A percentile compares a stretch with the other conserved stretches of the same genome.
These are phyloP conservation scores for Athelia sp. DNA, from an alignment of 1,284 basidiomycete genomes.

Conservation along the genomic window DNA sequence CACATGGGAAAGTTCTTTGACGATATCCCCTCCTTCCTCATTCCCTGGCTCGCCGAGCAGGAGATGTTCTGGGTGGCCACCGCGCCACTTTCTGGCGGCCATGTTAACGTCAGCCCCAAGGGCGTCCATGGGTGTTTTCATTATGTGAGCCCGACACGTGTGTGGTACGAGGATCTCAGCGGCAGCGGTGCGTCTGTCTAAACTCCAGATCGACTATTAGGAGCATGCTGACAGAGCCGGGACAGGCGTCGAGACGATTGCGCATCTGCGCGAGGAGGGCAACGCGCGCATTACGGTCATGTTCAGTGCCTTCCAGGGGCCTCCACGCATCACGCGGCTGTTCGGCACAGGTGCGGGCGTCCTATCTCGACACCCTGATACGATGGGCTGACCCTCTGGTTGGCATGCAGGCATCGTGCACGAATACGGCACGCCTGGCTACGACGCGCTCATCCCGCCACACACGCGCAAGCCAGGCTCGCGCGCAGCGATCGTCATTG, in stretches of 20 bases:
- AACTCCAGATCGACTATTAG: slow-evolving; percentile 6
- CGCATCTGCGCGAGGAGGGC: slow-evolving; percentile 56
- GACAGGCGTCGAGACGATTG: slow-evolving; percentile 49
- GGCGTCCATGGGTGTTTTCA: slow-evolving; percentile 44
- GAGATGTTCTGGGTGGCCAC: slow-evolving; percentile 54
- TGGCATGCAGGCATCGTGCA: too few species aligned
- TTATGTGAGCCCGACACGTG: slow-evolving; percentile 35
- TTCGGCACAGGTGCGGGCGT: too few species aligned
- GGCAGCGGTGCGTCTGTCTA: slow-evolving; percentile 54
- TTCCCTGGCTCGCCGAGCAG: slow-evolving; percentile 47
- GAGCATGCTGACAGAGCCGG: slow-evolving; percentile 22
- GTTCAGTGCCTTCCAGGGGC: slow-evolving; percentile 51
- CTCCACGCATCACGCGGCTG: slow-evolving; percentile 45
- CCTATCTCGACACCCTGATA: too few species aligned
- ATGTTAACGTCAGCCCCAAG: slow-evolving; percentile 55
- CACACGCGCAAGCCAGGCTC: slow-evolving; percentile 44
- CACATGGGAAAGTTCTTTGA: slow-evolving; percentile 45
- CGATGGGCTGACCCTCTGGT: too few species aligned
- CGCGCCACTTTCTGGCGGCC: slow-evolving; percentile 44
- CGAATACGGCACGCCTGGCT: slow-evolving; percentile 51
- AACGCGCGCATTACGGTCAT: slow-evolving; percentile 53
- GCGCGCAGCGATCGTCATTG: slow-evolving; percentile 43
- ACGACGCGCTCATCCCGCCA: slow-evolving; percentile 36
- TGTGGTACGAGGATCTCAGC: slow-evolving; percentile 55
- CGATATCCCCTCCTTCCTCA: slow-evolving; percentile 36